These are phyloP conservation scores for Rhodotorula sp. DNA, from an alignment of 1,284 basidiomycete species.

Conservation along the genomic window DNA sequence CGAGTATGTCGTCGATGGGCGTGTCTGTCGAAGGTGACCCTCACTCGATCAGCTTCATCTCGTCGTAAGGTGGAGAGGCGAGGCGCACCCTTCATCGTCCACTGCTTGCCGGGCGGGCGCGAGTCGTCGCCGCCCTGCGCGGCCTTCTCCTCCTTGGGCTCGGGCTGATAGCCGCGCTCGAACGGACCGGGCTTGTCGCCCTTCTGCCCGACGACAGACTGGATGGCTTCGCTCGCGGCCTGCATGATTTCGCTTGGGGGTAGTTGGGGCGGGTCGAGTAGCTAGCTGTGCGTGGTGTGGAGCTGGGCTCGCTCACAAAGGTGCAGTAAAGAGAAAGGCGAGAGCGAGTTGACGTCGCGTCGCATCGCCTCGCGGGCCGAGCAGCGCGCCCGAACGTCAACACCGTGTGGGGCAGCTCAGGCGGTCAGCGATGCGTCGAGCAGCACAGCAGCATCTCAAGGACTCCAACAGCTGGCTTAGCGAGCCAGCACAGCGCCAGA, in stretches of 20 bases:
- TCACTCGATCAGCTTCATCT: not conserved
- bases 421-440: too few relatives aligned
- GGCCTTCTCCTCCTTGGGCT: conserved; percentile 12
- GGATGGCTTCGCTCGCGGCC: conserved; percentile 10
- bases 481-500: too few relatives aligned
- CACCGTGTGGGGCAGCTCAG: too few relatives aligned
- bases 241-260: not conserved
- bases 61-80: too few relatives aligned
- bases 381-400: too few relatives aligned
- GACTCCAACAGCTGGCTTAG: too few relatives aligned
- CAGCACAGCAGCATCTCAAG: too few relatives aligned
- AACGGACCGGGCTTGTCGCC: not conserved
- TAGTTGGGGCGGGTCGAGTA: too few relatives aligned
- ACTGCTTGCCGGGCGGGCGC: conserved; percentile 28
- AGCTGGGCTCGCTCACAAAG: too few relatives aligned
- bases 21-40: conserved; percentile 4
- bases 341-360: not conserved
- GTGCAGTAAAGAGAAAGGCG: not conserved
- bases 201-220: not conserved
- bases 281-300: not conserved
- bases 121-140: conserved; percentile 31
- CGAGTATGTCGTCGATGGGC: conserved; percentile 56
- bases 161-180: conserved; percentile 14
- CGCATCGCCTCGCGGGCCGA: too few relatives aligned
- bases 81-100: conserved; percentile 18